Evolutionary conservation across 495 filamentous ascomycete genomes (phyloP).

Genomic region (Lasiosphaeria ovina): DNA sequence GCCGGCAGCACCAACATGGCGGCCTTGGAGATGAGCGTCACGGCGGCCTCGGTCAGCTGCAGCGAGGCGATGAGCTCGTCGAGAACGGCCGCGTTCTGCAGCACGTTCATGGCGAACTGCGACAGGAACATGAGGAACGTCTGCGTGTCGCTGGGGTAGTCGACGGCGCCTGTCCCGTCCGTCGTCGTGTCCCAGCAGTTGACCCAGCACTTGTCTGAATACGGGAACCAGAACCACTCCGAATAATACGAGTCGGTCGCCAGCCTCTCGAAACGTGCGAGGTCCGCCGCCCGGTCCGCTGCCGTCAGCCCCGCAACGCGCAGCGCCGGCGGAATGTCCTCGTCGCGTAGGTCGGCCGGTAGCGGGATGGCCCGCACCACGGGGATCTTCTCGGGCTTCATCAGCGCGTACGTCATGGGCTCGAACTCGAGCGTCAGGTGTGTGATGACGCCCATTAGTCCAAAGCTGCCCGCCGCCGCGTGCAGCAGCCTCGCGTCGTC

Average conservation of each 20-base stretch:
- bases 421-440: constrained; percentile 54
- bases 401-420: constrained; percentile 49
- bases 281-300: background rate
- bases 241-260: constrained; percentile 47
- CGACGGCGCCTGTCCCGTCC: constrained; percentile 15
- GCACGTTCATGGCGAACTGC: constrained; percentile 22
- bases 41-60: constrained; percentile 18
- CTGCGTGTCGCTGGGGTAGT: constrained; percentile 41
- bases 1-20: constrained; percentile 44
- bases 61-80: constrained; percentile 15
- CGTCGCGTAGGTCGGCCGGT: constrained; percentile 23
- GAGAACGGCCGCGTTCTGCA: constrained; percentile 19
- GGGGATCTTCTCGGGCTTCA: constrained; percentile 44
- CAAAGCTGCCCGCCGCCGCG: constrained; percentile 52
- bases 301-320: background rate
- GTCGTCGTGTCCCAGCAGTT: constrained; percentile 49
- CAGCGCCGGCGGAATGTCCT: constrained; percentile 37
- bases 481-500: constrained; percentile 40
- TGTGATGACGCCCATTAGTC: constrained; percentile 52
- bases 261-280: constrained; percentile 32
- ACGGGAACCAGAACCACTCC: constrained; percentile 58
- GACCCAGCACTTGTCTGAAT: constrained; percentile 45
- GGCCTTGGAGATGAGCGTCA: constrained; percentile 22
- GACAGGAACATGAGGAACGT: constrained; percentile 47
- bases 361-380: constrained; percentile 50